Percentiles rank a stretch among this genome's conserved stretches.
These are phyloP conservation scores for Aspergillus ostianus DNA, from an alignment of 495 filamentous ascomycete genomes.

Conservation along the genomic window DNA sequence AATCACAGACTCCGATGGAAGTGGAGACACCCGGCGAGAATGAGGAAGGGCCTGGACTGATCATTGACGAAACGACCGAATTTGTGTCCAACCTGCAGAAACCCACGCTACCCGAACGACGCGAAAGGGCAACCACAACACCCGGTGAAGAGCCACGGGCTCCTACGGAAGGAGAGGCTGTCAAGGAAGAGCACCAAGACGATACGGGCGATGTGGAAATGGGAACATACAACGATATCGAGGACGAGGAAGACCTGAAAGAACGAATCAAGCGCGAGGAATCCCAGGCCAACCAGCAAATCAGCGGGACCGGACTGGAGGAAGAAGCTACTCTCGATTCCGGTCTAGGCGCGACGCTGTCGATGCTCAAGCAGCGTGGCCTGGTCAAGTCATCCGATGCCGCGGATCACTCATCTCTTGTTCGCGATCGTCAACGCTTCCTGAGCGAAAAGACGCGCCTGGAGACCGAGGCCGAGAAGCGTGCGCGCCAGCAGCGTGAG, in stretches of 20 bases:
- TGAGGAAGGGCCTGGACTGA: conserved; percentile 66
- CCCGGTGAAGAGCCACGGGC: conserved; percentile 36
- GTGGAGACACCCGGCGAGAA: conserved; percentile 42
- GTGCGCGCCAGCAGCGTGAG: conserved; percentile 81
- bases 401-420: conserved; percentile 62
- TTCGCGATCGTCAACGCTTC: conserved; percentile 78
- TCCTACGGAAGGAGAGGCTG: conserved; percentile 50
- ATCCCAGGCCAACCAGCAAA: conserved; percentile 43
- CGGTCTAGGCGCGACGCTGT: conserved; percentile 78
- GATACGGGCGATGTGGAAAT: conserved; percentile 58
- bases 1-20: conserved; percentile 54
- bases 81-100: conserved; percentile 85
- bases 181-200: conserved; percentile 47
- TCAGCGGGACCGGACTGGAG: conserved; percentile 74
- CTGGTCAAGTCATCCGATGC: conserved; percentile 65
- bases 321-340: conserved; percentile 75
- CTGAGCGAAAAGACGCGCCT: conserved; percentile 70
- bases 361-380: conserved; percentile 78
- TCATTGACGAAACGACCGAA: conserved; percentile 93
- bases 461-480: conserved; percentile 71
- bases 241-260: conserved; percentile 51
- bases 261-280: conserved; percentile 52
- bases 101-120: conserved; percentile 61
- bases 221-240: conserved; percentile 57
- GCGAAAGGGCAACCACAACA: conserved; percentile 45